Evolutionary conservation across 768 basidiomycete species (phyloP).

Genomic region (Tylopilus sp.): DNA sequence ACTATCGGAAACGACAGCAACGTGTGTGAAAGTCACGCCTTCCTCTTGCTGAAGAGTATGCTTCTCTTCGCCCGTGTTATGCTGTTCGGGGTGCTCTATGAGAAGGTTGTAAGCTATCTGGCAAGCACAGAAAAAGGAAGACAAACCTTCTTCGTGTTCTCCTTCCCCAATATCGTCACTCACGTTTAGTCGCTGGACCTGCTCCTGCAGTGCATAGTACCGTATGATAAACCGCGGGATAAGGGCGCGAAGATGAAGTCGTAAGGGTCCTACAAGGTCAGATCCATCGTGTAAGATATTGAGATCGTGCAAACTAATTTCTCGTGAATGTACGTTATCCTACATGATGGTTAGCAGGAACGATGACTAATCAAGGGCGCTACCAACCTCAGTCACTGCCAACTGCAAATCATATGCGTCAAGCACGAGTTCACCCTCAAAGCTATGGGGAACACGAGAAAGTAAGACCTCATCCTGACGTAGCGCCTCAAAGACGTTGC

Average conservation of each 20-base stretch:
- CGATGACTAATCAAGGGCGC: neutral
- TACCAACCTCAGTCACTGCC: conserved; percentile 57
- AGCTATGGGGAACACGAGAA: conserved; percentile 41
- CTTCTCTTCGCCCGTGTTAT: conserved; percentile 9
- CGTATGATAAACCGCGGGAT: conserved; percentile 63
- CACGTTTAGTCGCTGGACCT: conserved; percentile 42
- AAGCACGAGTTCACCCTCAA: conserved; percentile 61
- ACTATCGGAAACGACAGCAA: neutral
- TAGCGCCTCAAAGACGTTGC: conserved; percentile 66
- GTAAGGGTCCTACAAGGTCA: conserved; percentile 59
- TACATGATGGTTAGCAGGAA: conserved; percentile 28
- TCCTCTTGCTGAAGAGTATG: conserved; percentile 6
- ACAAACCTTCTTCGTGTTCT: conserved; percentile 22
- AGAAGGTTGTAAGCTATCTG: conserved; percentile 1
- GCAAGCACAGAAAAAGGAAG: neutral
- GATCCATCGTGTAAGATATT: conserved; percentile 67
- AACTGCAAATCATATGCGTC: conserved; percentile 71
- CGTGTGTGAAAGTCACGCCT: neutral
- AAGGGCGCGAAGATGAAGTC: conserved; percentile 47
- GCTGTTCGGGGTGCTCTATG: conserved; percentile 18
- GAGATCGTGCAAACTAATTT: conserved; percentile 69
- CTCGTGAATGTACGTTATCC: conserved; percentile 69
- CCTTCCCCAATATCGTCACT: conserved; percentile 13
- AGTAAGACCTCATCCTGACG: conserved; percentile 56
- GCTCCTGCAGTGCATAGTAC: conserved; percentile 61